Evolutionary conservation across 768 basidiomycete species (phyloP), one percentile per base, ranked within the genome.

Genomic region (Russula brevipes): DNA sequence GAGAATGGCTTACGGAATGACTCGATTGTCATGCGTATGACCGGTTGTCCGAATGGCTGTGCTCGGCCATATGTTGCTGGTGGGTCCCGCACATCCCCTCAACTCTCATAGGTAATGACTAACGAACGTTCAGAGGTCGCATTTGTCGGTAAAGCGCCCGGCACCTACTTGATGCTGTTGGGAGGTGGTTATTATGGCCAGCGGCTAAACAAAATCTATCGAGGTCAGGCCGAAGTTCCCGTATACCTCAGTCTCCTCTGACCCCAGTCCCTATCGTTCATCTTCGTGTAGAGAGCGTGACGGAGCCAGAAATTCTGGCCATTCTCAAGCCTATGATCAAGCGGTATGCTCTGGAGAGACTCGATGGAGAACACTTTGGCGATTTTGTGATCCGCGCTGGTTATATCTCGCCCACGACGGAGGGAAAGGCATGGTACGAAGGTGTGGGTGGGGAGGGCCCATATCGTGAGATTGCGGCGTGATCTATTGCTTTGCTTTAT

Each of bases 11-110:
- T 98, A 46, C 82, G 96, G 51, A 88, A 97, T 72, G 96, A 99
- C 75, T 86, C 89, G 3, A 96, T 98, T 67, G 85, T 98, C 64
- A 98, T 99, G 96, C 85, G 96, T 57, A 98, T 98, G 95, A 98
- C 95, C 16, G 96, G 96, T 54, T 98, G 95, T 69, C 92, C 92
- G 3, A 94, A 94, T 70, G 93, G 92, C 42, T 94, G 94, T 73
- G 91, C 95, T 2, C 82, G 95, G 62, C 96, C 94, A 42, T 98
- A 96, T 74, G 78, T 95, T 50, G 96, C 91, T 53, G 89, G 89
- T 87, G 49, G 10, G 85, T 42, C 38, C 41, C 42, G 45, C 24
- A 19, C 31, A 17, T 52, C 6, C 49, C 16, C 59, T 33, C n/a
- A 11, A 11, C 9, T 42, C 19, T 30, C 47, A 30, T 30, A 56